Evolutionary conservation across 331 rosid genomes (phyloP), one percentile per base, ranked within the genome.

Genomic region (Pyrus hybrid): DNA sequence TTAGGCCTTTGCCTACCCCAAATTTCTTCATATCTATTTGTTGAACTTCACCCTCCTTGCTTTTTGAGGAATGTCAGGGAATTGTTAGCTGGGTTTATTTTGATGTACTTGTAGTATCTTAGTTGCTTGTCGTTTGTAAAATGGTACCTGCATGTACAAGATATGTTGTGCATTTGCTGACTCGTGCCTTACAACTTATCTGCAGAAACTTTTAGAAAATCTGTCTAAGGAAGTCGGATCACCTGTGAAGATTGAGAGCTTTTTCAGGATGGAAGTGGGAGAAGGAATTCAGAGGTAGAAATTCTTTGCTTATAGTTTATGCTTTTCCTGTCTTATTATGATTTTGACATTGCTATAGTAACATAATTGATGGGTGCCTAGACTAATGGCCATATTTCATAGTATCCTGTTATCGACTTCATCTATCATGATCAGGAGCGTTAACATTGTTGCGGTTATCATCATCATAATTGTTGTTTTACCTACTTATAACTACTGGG

Each of bases 201-300:
- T 74, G 76, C 90, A 94, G 99, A 74, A 79, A 3, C 74, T 89
- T 77, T 72, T 94, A 80, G 84, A 88, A 67, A 90, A 89, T 80
- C 86, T 94, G 69, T 90, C 97, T 57, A 83, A 85, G 81, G 96
- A 90, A 81, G 93, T 92, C 67, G 96, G 99, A 71, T 90, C 97
- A 6, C 73, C 96, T 28, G 96, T 94, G 81, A 92, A 84, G 91
- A 80, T 92, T 63, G 85, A 86, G 67, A 88, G 47, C 90, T 92
- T 94, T 86, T 86, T 90, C 80, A 86, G 97, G 83, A 89, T 92
- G 91, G 97, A 91, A 80, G 91, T 95, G 74, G 97, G 97, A 60
- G 97, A 92, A 86, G 97, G 97, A 87, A 86, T 89, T 83, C 88
- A 85, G 78, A 87, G 97, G 96, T 90, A 82, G 80, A 80, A 77